Base-by-base conservation (phyloP, 2,329 filamentous ascomycete species). In the Rhinocladiella similis region DNA sequence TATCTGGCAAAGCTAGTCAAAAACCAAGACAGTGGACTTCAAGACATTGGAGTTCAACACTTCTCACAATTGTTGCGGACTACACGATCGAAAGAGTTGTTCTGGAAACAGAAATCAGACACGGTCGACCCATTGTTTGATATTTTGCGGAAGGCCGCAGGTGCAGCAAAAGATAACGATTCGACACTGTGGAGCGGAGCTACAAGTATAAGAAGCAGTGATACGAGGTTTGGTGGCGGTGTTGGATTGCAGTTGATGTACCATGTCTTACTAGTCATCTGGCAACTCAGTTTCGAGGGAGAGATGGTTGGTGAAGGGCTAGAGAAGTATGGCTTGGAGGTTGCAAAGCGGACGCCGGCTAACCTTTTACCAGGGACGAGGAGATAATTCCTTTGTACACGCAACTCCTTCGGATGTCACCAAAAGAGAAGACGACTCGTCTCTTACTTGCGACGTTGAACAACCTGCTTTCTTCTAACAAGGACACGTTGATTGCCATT, bases 401-500 rank as follows among this genome's bases (percentile, higher is more conserved):
- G n/a, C 89, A 95, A 64, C 86, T 99, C 36, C 81, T 99, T 53
- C 88, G 91, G 53, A 80, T 96, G 41, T 97, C 94, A 1, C 92
- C 93, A 43, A 99, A 99, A 74, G 94, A 97, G 72, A 99, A 99
- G 80, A 97, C 93, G 1, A 97, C 93, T 0, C 87, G 94, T 27
- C 82, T 99, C 52, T 84, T 97, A 45, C 82, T 97, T 43, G 91
- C 91, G 9, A 97, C 93, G 6, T 83, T 99, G 39, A 83, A 88
- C 71, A 97, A 96, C 74, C 85, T 99, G 43, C 84, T 97, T 36
- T 90, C 79, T 73, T 83, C 76, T 77, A 89, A 82, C 81, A 89
- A 71, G 75, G 87, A 72, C 33, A 81, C 77, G 19, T 77, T 88
- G 45, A 86, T 97, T 54, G 92, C 93, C 6, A 87, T 88, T 2